Evolutionary conservation across 2,329 filamentous ascomycete species (phyloP), one percentile per base, ranked within the genome.

Genomic region (Coniochaeta sp.): DNA sequence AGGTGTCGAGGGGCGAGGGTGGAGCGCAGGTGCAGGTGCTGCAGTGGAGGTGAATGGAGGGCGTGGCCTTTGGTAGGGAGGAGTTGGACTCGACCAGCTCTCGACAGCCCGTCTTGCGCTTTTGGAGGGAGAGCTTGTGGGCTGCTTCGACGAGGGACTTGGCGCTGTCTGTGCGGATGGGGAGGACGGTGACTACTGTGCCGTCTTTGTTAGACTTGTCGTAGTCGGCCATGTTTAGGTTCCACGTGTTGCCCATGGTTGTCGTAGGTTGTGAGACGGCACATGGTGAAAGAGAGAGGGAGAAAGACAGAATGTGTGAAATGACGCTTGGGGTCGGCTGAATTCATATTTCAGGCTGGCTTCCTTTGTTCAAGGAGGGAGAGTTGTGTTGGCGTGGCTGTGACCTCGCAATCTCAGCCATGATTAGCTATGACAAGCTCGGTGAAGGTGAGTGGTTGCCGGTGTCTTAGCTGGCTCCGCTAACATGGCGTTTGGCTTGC

Each of bases 31-130:
- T 53, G 49, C 58, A 60, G 16, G 26, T 38, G 48, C 20, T 52
- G 50, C 52, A 48, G 49, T 60, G 58, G 4, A 60, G 27, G 42
- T 51, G 50, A 45, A 60, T 54, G 2, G 55, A 52, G 6, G 58
- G 58, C 2, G 54, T 56, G 6, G 52, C 26, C 9, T 33, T 26
- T 4, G 47, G 16, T 13, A 57, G 47, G 6, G 48, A 51, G 31
- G 47, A 24, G 35, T 51, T 53, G 14, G 58, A 42, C n/a, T 26
- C 49, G 47, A 58, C 49, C n/a, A 60, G 14, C 50, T 59, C 53
- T 3, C 56, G 58, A 40, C 58, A 60, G 16, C 52, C 51, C 10
- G 48, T 31, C 18, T 46, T 46, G 13, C 22, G 22, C 42, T 46
- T 46, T 14, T 38, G 33, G 33, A 38, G 33, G 33, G 16, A 20